Evolutionary conservation across 306 rosid genomes (phyloP).

Genomic region (Astragalus membranaceus): DNA sequence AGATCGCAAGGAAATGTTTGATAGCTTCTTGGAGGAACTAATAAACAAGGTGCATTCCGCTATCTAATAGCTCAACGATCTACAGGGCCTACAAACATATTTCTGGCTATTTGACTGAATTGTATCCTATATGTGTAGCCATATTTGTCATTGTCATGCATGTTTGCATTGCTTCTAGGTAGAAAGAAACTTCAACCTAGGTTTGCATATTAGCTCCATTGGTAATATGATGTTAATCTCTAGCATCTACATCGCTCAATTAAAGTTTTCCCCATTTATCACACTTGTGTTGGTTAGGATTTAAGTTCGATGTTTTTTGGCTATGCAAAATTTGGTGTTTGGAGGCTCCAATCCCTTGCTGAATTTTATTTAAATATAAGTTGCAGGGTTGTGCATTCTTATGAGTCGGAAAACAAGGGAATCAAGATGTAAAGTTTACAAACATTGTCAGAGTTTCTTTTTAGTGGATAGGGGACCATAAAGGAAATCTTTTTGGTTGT

Average conservation of each 20-base stretch:
- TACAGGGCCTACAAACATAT: background rate
- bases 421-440: background rate
- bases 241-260: background rate
- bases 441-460: background rate
- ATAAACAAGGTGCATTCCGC: constrained; percentile 45
- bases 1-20: constrained; percentile 81
- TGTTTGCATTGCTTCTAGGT: constrained; percentile 4
- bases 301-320: background rate
- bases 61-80: constrained; percentile 11
- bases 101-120: constrained; percentile 11
- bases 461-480: background rate
- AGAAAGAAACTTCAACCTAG: background rate
- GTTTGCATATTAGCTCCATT: background rate
- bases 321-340: background rate
- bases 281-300: background rate
- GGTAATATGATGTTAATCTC: background rate
- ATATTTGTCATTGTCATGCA: constrained; percentile 3
- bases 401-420: background rate
- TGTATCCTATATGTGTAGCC: background rate
- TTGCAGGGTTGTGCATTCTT: background rate
- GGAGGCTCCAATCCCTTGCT: background rate
- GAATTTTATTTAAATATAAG: background rate
- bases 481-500: background rate
- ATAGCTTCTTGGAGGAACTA: constrained; percentile 68
- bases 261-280: background rate